Evolutionary conservation across 176 grass and related monocot genomes (phyloP).

Genomic region (Rhipidocladum racemiflorum): DNA sequence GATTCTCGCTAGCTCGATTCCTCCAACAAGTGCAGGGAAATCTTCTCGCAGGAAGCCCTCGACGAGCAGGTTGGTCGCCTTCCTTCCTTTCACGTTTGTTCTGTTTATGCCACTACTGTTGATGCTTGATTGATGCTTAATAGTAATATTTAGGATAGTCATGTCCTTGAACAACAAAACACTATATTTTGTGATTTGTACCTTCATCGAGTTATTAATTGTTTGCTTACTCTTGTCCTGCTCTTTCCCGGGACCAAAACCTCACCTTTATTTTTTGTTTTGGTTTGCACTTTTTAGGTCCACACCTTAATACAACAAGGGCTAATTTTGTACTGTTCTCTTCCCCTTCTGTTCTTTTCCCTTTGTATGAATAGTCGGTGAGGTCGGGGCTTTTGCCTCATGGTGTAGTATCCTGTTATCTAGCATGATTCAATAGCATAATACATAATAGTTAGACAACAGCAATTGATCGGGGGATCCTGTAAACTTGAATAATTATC

Average conservation of each 20-base stretch:
- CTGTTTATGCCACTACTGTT: background rate
- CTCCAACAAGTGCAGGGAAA: background rate
- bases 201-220: background rate
- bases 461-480: background rate
- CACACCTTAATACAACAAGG: background rate
- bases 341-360: background rate
- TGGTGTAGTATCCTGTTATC: background rate
- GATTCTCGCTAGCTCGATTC: background rate
- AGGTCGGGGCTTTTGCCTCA: background rate
- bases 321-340: background rate
- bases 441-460: background rate
- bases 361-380: background rate
- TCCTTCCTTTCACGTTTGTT: background rate
- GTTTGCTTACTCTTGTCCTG: background rate
- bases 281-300: background rate
- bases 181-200: background rate
- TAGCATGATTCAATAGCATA: background rate
- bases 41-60: background rate
- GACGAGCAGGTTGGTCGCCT: slow-evolving; percentile 2
- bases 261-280: background rate
- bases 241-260: slow-evolving; percentile 1
- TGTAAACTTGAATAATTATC: background rate
- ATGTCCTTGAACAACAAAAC: background rate
- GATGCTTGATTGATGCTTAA: background rate
- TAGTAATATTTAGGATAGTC: background rate